These are phyloP conservation scores for Tylopilus sp. DNA, from an alignment of 768 basidiomycete species.

Conservation along the genomic window DNA sequence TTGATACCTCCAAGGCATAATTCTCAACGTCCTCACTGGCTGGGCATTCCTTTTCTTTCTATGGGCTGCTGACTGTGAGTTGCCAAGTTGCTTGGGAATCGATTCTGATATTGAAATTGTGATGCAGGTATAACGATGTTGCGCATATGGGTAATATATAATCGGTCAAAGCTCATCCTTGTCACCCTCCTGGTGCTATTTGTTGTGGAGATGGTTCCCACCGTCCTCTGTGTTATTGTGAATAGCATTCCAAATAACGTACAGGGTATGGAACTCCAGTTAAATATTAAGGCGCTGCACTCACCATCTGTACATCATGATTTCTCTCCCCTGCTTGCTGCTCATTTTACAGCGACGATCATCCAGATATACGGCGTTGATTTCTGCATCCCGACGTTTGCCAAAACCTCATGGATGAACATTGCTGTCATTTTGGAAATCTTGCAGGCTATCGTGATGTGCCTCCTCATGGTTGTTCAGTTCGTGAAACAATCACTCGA, in stretches of 20 bases:
- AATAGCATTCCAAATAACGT: background rate
- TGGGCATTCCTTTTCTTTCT: constrained; percentile 5
- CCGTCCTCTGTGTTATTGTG: background rate
- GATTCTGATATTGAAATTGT: background rate
- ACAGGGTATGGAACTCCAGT: background rate
- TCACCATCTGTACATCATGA: background rate
- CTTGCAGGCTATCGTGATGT: background rate
- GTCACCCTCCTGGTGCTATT: background rate
- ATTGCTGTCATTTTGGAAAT: background rate
- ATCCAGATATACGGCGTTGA: background rate
- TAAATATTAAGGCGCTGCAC: background rate
- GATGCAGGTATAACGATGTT: constrained; percentile 2
- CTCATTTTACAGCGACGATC: background rate
- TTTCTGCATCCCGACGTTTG: background rate
- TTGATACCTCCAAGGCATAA: background rate
- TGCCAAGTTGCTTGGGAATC: background rate
- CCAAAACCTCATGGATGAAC: background rate
- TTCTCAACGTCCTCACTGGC: background rate
- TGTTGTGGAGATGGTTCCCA: background rate
- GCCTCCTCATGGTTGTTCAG: background rate
- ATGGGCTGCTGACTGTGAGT: constrained; percentile 6
- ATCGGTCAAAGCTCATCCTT: background rate
- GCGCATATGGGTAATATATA: constrained; percentile 2
- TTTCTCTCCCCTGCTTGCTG: too few species aligned
- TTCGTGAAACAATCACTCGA: background rate